Evolutionary conservation across 495 filamentous ascomycete genomes (phyloP).

Genomic region (Polyplosphaeria fusca): DNA sequence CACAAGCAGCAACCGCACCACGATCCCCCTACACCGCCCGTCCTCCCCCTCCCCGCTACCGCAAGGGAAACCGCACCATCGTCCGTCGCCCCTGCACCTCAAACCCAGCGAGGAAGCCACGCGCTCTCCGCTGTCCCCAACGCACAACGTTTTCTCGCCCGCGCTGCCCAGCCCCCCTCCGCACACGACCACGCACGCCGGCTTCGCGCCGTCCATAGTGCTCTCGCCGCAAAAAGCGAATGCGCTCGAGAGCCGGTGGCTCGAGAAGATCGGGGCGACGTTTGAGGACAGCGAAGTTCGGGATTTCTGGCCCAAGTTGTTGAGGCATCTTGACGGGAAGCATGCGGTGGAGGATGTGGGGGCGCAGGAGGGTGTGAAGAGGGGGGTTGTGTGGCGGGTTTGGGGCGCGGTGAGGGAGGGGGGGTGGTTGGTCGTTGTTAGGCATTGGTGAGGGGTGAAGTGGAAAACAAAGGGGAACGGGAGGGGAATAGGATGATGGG

Average conservation of each 20-base stretch:
- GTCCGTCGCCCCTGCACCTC: slow-evolving; percentile 27
- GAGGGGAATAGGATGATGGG: no score
- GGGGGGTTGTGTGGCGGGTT: slow-evolving; percentile 73
- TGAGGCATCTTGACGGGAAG: slow-evolving; percentile 84
- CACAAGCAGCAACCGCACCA: slow-evolving; percentile 28
- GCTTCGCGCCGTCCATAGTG: slow-evolving; percentile 44
- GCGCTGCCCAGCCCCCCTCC: slow-evolving; percentile 42
- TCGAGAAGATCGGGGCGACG: slow-evolving; percentile 62
- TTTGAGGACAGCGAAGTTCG: slow-evolving; percentile 42
- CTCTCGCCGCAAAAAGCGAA: slow-evolving; percentile 55
- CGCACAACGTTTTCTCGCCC: slow-evolving; percentile 9
- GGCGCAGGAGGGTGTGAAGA: slow-evolving; percentile 75
- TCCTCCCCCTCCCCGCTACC: slow-evolving; percentile 4
- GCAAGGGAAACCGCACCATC: neutral
- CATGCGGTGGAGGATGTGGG: slow-evolving; percentile 85
- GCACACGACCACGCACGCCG: slow-evolving; percentile 40
- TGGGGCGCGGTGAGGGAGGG: slow-evolving; percentile 58
- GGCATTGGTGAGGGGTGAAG: slow-evolving; percentile 60
- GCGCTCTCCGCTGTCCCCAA: slow-evolving; percentile 7
- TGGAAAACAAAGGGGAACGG: no score
- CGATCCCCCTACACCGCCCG: slow-evolving; percentile 13
- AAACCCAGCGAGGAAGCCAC: neutral
- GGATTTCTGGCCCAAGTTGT: slow-evolving; percentile 52
- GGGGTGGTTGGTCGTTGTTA: slow-evolving; percentile 46
- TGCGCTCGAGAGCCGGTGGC: slow-evolving; percentile 64